A percentile compares a stretch with the other conserved stretches of the same genome.
These are phyloP conservation scores for Spizellomyces sp. DNA, from an alignment of 192 early-diverging fungal species.

Conservation along the genomic window DNA sequence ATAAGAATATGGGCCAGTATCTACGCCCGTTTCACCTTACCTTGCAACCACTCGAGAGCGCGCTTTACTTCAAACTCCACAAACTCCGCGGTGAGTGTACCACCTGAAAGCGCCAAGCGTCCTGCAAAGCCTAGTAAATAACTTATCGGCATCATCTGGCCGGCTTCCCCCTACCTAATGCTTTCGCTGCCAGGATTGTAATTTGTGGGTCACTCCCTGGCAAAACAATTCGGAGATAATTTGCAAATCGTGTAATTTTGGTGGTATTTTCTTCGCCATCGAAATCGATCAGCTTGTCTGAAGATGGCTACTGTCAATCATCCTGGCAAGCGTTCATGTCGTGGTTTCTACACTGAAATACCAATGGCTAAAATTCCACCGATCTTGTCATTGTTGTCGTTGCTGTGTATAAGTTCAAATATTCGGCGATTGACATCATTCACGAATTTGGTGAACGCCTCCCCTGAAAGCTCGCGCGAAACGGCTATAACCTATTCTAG, in stretches of 20 bases:
- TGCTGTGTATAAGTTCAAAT: slow-evolving; percentile 76
- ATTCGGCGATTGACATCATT: slow-evolving; percentile 80
- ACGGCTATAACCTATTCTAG: slow-evolving; percentile 48
- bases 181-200: slow-evolving; percentile 71
- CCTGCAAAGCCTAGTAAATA: slow-evolving; percentile 40
- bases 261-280: slow-evolving; percentile 79
- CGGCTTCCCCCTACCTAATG: slow-evolving; percentile 56
- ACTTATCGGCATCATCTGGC: background rate
- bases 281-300: slow-evolving; percentile 81
- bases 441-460: slow-evolving; percentile 72
- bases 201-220: slow-evolving; percentile 73
- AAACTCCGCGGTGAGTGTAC: slow-evolving; percentile 76
- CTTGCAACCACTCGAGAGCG: slow-evolving; percentile 84
- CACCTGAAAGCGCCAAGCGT: slow-evolving; percentile 61
- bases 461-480: slow-evolving; percentile 71
- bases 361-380: slow-evolving; percentile 82
- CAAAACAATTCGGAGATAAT: slow-evolving; percentile 77
- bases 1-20: slow-evolving; percentile 5
- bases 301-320: background rate
- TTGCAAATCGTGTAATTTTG: slow-evolving; percentile 76
- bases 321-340: background rate
- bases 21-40: slow-evolving; percentile 40
- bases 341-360: slow-evolving; percentile 27
- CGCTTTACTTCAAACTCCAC: slow-evolving; percentile 84
- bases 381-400: slow-evolving; percentile 75